Evolutionary conservation across 768 basidiomycete genomes (phyloP), one percentile per base, ranked within the genome.

Genomic region (Phaffia tasmanica): DNA sequence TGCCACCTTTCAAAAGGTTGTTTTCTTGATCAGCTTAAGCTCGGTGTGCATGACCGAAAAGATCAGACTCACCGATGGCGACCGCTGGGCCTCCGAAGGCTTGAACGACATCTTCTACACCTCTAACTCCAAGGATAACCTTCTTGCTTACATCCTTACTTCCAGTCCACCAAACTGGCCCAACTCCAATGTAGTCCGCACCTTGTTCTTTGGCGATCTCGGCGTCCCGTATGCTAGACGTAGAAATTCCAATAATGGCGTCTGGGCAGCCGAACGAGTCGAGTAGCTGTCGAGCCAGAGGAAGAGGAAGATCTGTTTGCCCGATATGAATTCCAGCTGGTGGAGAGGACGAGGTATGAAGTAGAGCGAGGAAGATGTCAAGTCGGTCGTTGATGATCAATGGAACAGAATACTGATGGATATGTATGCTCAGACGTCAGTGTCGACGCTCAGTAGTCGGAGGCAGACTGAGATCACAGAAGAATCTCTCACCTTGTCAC

Each of bases 121-220:
- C 86, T 55, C 88, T 79, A 9, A 87, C 84, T 1, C 90, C 91
- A 49, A 90, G 75, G 8, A 84, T 57, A 3, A 53, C 74, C 6
- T 83, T 81, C 53, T 78, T 83, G 67, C 88, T 80, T 75, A 75
- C 53, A 68, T 76, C 75, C 59, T 97, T 97, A 35, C 88, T 91
- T 57, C 79, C 78, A 0, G 92, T 97, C 6, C 79, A 79, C 82
- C 85, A 94, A 2, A 90, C 83, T 0, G 93, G 81, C 7, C 92
- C 92, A 32, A 95, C 83, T 1, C 93, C 91, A 55, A 95, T 80
- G 72, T 93, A 95, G 74, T 95, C 89, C 0, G 80, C 89, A 1
- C 83, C 81, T 63, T 79, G 61, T n/a, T 73, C 75, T 9, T 85
- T 74, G 0, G 90, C 90, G 42, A 77, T 75, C 53, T 76, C 76